Evolutionary conservation across 73 alveolate species (phyloP).

Genomic region (Paramecium sexaurelia): DNA sequence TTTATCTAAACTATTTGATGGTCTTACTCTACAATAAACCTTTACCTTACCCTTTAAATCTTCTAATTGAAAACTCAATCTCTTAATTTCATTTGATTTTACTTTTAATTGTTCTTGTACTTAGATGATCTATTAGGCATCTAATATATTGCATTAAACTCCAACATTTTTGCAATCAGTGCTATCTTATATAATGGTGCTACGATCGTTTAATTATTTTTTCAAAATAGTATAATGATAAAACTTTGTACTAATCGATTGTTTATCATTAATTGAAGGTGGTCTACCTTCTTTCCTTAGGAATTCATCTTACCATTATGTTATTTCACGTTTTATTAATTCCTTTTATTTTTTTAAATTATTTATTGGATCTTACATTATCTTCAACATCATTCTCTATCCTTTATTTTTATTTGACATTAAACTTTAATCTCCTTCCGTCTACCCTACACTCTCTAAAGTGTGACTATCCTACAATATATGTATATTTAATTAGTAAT

Average conservation of each 20-base stretch:
- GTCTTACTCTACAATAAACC: constrained; percentile 94
- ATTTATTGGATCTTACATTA: not conserved
- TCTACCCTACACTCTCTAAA: not conserved
- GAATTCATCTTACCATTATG: constrained; percentile 46
- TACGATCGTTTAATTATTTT: constrained; percentile 21
- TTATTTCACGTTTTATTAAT: not conserved
- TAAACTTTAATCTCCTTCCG: not conserved
- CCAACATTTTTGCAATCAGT: not conserved
- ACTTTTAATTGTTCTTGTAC: not conserved
- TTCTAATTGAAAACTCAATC: constrained; percentile 81
- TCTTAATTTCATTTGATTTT: constrained; percentile 71
- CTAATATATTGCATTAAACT: not conserved
- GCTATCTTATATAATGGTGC: not conserved
- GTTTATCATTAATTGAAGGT: constrained; percentile 31
- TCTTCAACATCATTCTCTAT: not conserved
- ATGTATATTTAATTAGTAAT: not conserved
- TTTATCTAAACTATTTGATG: constrained; percentile 70
- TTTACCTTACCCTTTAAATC: constrained; percentile 94
- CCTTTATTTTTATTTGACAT: not conserved
- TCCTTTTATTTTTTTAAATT: not conserved
- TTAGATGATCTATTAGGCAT: not conserved
- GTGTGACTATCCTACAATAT: constrained; percentile 28
- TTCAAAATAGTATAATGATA: constrained; percentile 6
- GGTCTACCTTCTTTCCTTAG: not conserved
- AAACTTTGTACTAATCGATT: not conserved